Base-by-base conservation (phyloP, 768 basidiomycete species). In the Russula sp. region DNA sequence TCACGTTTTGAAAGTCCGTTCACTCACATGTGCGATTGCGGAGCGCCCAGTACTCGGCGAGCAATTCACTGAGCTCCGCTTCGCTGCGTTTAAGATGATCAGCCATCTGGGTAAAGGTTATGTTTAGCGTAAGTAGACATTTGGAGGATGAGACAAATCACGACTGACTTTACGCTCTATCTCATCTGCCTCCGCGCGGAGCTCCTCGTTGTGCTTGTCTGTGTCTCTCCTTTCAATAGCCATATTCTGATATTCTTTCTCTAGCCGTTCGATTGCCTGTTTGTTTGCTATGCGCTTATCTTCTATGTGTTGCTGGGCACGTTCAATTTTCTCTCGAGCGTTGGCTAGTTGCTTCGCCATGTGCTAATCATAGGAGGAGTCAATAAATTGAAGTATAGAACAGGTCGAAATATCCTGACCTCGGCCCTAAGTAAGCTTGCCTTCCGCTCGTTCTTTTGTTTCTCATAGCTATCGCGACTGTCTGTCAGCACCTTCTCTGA, bases 11-110 rank as follows among this genome's bases (percentile, higher is more conserved):
- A 22, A 26, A 26, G 20, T 38, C 14, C 28, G n/a, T 57, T 34
- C 40, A 73, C 72, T 40, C 71, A 90, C 92, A 88, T 70, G 89
- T 86, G 69, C 86, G 84, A 68, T 89, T 87, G 44, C 90, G 80
- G 58, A 93, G 77, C 61, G 81, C 85, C 86, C 88, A 92, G 73
- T 96, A 94, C 72, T 93, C 92, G 10, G 83, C 77, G 46, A 97
- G 79, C 22, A 97, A 78, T 62, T 90, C 86, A 67, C 87, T 86
- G n/a, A 95, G 77, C 72, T 94, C 92, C 8, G 75, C 76, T 74
- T 94, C 90, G 69, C 85, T 91, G 63, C 79, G 79, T 72, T 83
- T 86, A 59, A 92, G 75, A 69, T 91, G 90, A 53, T 90, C 88
- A 2, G 82, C 77, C 81, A 89, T 92, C 90, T 93, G 48, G n/a